Percentiles rank a stretch among this genome's conserved stretches.
Conservation (phyloP, 768 basidiomycete genomes). For the Naganishia vaughanmartiniae region DNA sequence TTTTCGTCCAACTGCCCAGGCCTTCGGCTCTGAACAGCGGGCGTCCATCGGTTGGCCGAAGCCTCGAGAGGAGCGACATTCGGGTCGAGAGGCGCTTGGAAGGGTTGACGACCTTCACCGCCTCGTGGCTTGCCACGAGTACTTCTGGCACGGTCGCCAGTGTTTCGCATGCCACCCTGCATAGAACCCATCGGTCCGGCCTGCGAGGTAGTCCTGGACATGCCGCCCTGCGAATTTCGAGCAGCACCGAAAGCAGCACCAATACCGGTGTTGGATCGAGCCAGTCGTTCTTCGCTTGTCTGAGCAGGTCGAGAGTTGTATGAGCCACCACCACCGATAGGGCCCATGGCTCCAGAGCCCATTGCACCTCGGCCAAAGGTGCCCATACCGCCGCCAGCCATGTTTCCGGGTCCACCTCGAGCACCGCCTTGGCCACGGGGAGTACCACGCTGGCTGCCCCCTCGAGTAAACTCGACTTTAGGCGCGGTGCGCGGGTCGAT, state of each 20-base stretch:
- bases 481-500: constrained; percentile 60
- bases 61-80: constrained; percentile 69
- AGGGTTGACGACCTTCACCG: constrained; percentile 56
- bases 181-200: constrained; percentile 51
- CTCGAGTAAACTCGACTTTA: constrained; percentile 49
- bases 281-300: constrained; percentile 43
- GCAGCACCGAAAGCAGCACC: constrained; percentile 39
- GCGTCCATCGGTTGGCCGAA: constrained; percentile 81
- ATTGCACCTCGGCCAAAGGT: constrained; percentile 36
- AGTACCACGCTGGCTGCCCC: constrained; percentile 62
- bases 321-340: too few species aligned
- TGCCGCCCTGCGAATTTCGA: constrained; percentile 47
- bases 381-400: constrained; percentile 55
- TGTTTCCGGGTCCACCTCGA: constrained; percentile 54
- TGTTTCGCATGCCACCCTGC: constrained; percentile 38
- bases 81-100: constrained; percentile 56
- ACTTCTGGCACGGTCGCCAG: constrained; percentile 60
- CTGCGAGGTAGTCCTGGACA: constrained; percentile 65
- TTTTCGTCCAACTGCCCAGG: constrained; percentile 58
- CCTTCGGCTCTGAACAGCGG: constrained; percentile 53
- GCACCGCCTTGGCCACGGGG: constrained; percentile 29
- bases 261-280: constrained; percentile 36
- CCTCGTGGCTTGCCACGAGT: constrained; percentile 79
- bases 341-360: constrained; percentile 45
- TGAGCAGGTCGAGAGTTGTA: constrained; percentile 32